These are phyloP conservation scores for Colletotrichum incanum DNA, from an alignment of 2,329 filamentous ascomycete species.

Conservation along the genomic window DNA sequence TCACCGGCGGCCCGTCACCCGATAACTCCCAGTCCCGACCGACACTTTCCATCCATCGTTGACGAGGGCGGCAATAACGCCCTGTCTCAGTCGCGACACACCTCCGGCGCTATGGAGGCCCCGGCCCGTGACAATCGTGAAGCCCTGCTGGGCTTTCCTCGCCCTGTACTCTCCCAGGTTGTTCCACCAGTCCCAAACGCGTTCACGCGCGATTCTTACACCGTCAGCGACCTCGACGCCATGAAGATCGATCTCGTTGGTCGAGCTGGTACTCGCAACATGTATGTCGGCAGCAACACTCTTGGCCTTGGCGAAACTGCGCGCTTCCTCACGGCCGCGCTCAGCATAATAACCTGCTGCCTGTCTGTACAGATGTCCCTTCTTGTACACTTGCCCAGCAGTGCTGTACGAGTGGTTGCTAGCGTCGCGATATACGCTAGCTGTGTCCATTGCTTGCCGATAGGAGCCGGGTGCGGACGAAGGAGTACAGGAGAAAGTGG, in stretches of 20 bases:
- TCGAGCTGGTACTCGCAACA: constrained; percentile 77
- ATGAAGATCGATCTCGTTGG: constrained; percentile 81
- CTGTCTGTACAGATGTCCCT: constrained; percentile 78
- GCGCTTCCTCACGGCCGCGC: constrained; percentile 76
- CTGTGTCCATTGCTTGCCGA: constrained; percentile 45
- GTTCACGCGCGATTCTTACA: constrained; percentile 80
- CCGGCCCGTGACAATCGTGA: constrained; percentile 84
- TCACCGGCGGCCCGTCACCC: constrained; percentile 74
- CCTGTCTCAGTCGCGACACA: constrained; percentile 81
- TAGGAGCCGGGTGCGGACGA: constrained; percentile 24
- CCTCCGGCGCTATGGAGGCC: constrained; percentile 86
- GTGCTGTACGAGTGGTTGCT: constrained; percentile 53
- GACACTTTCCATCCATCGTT: constrained; percentile 89
- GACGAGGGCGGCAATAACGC: constrained; percentile 82
- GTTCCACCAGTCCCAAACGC: constrained; percentile 83
- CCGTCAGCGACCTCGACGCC: constrained; percentile 87
- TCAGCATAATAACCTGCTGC: constrained; percentile 84
- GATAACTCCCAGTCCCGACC: constrained; percentile 78
- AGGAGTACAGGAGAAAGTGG: constrained; percentile 4
- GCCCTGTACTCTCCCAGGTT: constrained; percentile 76
- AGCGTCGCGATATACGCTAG: constrained; percentile 48
- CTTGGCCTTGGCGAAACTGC: constrained; percentile 69
- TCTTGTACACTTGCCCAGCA: constrained; percentile 60
- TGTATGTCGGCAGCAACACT: constrained; percentile 79
- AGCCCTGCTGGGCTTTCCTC: constrained; percentile 67